Evolutionary conservation across 495 filamentous ascomycete genomes (phyloP).

Genomic region (Sporormia fimetaria): DNA sequence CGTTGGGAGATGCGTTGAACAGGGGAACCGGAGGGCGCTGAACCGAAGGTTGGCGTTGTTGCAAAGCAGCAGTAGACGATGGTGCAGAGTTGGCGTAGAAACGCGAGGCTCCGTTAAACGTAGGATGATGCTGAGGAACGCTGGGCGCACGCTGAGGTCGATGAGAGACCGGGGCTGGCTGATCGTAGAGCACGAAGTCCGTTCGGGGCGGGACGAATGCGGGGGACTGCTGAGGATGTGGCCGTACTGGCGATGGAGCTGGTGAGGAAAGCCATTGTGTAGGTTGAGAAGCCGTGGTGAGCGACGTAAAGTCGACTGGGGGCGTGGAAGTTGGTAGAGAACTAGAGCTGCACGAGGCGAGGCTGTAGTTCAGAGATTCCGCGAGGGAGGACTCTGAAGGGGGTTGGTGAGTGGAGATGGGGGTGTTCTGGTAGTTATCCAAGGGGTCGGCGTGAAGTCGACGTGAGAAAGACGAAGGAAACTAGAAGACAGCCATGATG

Average conservation of each 20-base stretch:
- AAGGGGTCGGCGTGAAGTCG: slow-evolving; percentile 38
- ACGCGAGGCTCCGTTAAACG: slow-evolving; percentile 29
- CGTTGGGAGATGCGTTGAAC: slow-evolving; percentile 35
- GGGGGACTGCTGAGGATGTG: slow-evolving; percentile 33
- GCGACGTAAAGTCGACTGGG: slow-evolving; percentile 47
- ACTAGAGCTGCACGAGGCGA: slow-evolving; percentile 44
- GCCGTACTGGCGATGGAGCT: slow-evolving; percentile 34
- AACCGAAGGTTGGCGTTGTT: slow-evolving; percentile 23
- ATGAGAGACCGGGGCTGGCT: slow-evolving; percentile 26
- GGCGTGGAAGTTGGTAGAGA: slow-evolving; percentile 36
- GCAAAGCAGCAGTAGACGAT: slow-evolving; percentile 24
- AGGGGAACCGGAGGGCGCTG: slow-evolving; percentile 45
- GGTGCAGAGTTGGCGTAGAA: slow-evolving; percentile 32
- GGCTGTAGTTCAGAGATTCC: slow-evolving; percentile 50
- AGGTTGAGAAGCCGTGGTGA: slow-evolving; percentile 53
- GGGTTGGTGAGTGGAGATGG: slow-evolving; percentile 33
- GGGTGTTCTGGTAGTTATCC: slow-evolving; percentile 32
- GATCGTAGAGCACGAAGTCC: slow-evolving; percentile 37
- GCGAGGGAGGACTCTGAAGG: slow-evolving; percentile 34
- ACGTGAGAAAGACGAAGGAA: slow-evolving; percentile 38
- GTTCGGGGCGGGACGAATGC: slow-evolving; percentile 34
- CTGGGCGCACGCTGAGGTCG: slow-evolving; percentile 28
- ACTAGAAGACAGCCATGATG: slow-evolving; percentile 45
- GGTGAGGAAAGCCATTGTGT: slow-evolving; percentile 53
- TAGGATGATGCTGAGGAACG: slow-evolving; percentile 30